Evolutionary conservation across 2,329 filamentous ascomycete genomes (phyloP), one percentile per base, ranked within the genome.

Genomic region (Trichophyton verrucosum): DNA sequence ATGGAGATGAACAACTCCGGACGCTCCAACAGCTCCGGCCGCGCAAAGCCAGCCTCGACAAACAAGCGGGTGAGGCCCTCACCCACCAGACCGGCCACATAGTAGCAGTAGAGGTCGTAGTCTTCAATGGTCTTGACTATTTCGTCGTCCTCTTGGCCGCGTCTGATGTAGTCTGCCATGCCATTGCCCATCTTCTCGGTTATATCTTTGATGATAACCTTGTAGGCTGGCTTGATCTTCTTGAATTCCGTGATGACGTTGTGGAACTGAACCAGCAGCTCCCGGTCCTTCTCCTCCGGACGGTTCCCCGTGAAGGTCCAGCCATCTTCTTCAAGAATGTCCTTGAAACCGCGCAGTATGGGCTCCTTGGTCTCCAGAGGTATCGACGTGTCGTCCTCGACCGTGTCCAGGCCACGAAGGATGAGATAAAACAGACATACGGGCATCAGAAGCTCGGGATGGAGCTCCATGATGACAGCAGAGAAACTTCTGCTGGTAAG

Each of bases 361-460:
- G 91, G 90, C 70, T 95, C 88, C 78, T 99, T 99, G 70, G 82
- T 86, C 65, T 83, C 81, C 44, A 92, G 77, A 2, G 87, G 80
- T 63, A 99, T 86, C 3, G 91, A 95, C 85, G 96, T 97, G 75
- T 99, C 94, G 79, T 99, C 94, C 76, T 99, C 94, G 63, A 99
- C 89, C n/a, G 94, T 99, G 75, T 99, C 94, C 58, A 99, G 82
- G 55, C 89, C 94, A 63, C 94, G 89, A 60, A 99, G 81, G 59
- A 90, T 83, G 30, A 99, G 83, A 78, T 99, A 99, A 81, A 99
- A 99, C 8, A 97, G 80, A 61, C 86, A 85, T 53, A 97, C 82
- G 24, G 94, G 91, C 46, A 96, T 83, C 40, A 97, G 83, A 36
- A 99, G 85, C 76, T 99, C 92, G 0, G 91, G 91, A 72, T 96